Evolutionary conservation across 176 grass and related monocot genomes (phyloP), one percentile per base, ranked within the genome.

Genomic region (Dendrocalamus sinicus): DNA sequence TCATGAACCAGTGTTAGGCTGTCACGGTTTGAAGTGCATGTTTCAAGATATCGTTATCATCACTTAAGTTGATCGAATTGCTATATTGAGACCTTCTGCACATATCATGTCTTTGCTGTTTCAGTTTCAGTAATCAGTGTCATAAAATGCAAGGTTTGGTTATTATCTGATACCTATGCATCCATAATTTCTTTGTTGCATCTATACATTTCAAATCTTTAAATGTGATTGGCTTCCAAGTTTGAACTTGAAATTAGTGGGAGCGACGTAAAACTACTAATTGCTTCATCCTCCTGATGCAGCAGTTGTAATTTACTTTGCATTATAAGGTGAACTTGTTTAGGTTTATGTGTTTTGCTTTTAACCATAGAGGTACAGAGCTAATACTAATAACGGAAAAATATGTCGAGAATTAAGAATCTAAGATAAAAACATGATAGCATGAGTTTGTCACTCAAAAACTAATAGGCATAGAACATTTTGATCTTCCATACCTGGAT

Each of bases 1-100:
- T 28, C 72, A 44, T 84, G 73, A 72, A 73, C 44, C 20, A 82
- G 10, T 77, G 26, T 71, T 75, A 69, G 22, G 12, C 12, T 79
- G 54, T 80, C 22, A 70, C 15, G 66, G 54, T 19, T 15, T 76
- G 30, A 71, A 60, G 30, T 47, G 6, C 50, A 79, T 1, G 47
- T 39, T 77, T 14, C 13, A 47, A 74, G 8, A 20, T 60, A 61
- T 14, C 39, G 6, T 78, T 71, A 23, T 89, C 66, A 24, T 60
- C 35, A 62, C 51, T 67, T 73, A 4, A 11, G 57, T n/a, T 67
- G 44, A 72, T 37, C 6, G 39, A 26, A 11, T 39, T 4, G 5
- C 7, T 50, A 67, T 35, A n/a, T 90, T 54, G 16, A 77, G 66
- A 45, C 26, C 37, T 65, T 47, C 15, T 39, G 13, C 6, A 26